Percentiles rank a stretch among this genome's conserved stretches.
Conservation (phyloP, 768 basidiomycete species). For the Fibroporia radiculosa region DNA sequence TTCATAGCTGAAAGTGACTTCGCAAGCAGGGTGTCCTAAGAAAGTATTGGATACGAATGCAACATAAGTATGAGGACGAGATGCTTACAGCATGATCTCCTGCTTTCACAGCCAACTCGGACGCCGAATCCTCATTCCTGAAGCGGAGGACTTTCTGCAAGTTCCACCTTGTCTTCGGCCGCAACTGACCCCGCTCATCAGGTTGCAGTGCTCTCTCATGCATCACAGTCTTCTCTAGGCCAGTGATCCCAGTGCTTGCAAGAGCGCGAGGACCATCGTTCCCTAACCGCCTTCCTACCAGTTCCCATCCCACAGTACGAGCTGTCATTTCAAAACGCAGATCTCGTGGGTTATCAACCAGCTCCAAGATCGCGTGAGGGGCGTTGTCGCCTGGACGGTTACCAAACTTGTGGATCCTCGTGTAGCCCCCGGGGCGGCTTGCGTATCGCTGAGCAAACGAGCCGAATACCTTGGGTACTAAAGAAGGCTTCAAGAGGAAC, state of each 20-base stretch:
- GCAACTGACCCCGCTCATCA: conserved; percentile 36
- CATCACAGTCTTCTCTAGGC: conserved; percentile 39
- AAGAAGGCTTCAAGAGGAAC: conserved; percentile 66
- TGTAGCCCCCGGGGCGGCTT: conserved; percentile 85
- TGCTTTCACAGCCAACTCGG: conserved; percentile 47
- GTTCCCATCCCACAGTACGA: conserved; percentile 79
- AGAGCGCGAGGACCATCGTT: conserved; percentile 35
- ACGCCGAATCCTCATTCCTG: conserved; percentile 37
- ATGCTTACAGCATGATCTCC: conserved; percentile 55
- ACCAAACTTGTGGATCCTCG: conserved; percentile 89
- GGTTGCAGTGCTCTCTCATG: conserved; percentile 36
- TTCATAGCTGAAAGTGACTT: conserved; percentile 47
- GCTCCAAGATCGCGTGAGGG: conserved; percentile 81
- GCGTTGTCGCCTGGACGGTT: conserved; percentile 89
- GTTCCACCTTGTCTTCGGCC: conserved; percentile 67
- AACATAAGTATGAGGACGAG: not conserved
- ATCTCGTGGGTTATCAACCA: conserved; percentile 93
- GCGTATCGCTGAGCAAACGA: conserved; percentile 77
- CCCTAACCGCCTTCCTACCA: conserved; percentile 50
- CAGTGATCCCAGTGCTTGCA: conserved; percentile 42
- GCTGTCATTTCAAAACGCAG: conserved; percentile 85
- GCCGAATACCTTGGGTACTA: conserved; percentile 79
- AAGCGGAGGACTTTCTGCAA: conserved; percentile 66
- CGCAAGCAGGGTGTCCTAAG: conserved; percentile 61
- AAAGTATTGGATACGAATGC: conserved; percentile 8